Evolutionary conservation across 495 filamentous ascomycete genomes (phyloP).

Genomic region (Parachaetomium inaequale): DNA sequence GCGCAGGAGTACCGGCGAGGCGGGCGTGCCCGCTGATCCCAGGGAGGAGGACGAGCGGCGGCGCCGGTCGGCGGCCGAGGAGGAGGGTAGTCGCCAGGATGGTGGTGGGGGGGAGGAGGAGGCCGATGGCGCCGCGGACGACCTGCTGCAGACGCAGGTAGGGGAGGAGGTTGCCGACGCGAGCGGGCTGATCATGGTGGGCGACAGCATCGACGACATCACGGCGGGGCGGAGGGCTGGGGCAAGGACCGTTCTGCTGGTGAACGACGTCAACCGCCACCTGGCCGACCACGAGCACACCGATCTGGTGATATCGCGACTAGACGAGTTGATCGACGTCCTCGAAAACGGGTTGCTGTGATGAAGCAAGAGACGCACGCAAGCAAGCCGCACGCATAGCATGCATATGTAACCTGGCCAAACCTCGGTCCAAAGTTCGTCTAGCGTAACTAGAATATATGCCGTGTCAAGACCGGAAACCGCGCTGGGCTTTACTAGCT

Average conservation of each 20-base stretch:
- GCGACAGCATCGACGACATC: slow-evolving; percentile 93
- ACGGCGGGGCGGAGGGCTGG: slow-evolving; percentile 80
- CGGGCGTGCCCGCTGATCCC: slow-evolving; percentile 22
- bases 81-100: slow-evolving; percentile 18
- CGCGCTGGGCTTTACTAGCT: neutral
- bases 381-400: neutral
- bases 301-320: slow-evolving; percentile 60
- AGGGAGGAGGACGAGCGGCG: slow-evolving; percentile 26
- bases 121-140: neutral
- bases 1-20: slow-evolving; percentile 40
- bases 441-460: slow-evolving; percentile 5
- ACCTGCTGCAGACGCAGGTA: slow-evolving; percentile 15
- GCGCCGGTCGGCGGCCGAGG: slow-evolving; percentile 6
- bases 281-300: slow-evolving; percentile 74
- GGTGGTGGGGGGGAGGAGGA: too few species aligned
- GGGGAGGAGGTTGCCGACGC: slow-evolving; percentile 44
- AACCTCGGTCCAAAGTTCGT: slow-evolving; percentile 1
- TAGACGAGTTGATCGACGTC: slow-evolving; percentile 69
- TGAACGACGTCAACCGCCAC: slow-evolving; percentile 73
- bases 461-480: neutral
- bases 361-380: neutral
- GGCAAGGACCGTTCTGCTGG: slow-evolving; percentile 81
- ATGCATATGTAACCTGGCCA: neutral
- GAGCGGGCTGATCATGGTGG: slow-evolving; percentile 57
- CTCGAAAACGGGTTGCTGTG: slow-evolving; percentile 65